phyloP scores from a whole-genome alignment of 106 monocot genomes.

The Narthecium ossifragum region DNA sequence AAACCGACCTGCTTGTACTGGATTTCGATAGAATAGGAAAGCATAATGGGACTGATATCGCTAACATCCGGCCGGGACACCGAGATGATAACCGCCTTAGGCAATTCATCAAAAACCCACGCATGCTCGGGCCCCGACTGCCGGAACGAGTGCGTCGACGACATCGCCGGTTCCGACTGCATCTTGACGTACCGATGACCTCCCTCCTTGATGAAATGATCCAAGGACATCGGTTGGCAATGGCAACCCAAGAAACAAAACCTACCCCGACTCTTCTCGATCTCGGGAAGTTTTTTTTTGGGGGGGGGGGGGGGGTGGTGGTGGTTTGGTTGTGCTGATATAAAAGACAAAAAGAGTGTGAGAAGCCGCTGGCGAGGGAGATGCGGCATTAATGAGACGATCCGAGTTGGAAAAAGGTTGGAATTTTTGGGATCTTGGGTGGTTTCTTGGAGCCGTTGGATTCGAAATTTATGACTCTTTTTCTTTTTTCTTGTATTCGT shows the following conservation, averaged over 20 bases:
- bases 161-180: conserved; percentile 49
- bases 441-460: no score
- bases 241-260: neutral
- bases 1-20: conserved; percentile 80
- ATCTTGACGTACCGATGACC: conserved; percentile 61
- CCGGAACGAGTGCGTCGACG: conserved; percentile 36
- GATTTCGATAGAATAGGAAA: conserved; percentile 89
- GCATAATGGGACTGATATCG: conserved; percentile 85
- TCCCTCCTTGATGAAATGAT: conserved; percentile 26
- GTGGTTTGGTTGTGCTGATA: no score
- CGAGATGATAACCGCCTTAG: conserved; percentile 67
- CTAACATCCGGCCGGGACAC: conserved; percentile 83
- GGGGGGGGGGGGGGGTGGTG: neutral
- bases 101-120: conserved; percentile 82
- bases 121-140: conserved; percentile 19
- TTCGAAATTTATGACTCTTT: no score
- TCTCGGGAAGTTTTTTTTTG: neutral
- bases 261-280: neutral
- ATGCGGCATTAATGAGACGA: no score
- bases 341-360: no score
- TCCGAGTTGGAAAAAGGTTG: no score
- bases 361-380: no score
- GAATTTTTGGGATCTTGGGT: no score
- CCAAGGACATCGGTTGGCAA: conserved; percentile 20
- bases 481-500: no score